Conservation (phyloP, 169 alveolate species). For the Hepatocystis sp. region DNA sequence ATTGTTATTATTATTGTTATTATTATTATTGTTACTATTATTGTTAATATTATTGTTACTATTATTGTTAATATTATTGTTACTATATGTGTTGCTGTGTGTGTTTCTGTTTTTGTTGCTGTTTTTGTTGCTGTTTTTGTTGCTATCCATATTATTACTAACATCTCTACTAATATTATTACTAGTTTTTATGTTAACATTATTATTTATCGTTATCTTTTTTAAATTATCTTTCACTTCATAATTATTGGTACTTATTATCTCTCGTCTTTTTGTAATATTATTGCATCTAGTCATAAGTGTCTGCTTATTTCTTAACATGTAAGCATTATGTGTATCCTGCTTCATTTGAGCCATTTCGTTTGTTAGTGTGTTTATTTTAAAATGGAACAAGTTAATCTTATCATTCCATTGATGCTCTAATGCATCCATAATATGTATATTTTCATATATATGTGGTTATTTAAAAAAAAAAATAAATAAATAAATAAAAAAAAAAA, state of each 20-base stretch:
- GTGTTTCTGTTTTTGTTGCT: too few species aligned
- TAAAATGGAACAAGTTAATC: conserved; percentile 29
- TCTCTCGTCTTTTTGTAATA: conserved; percentile 41
- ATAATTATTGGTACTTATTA: conserved; percentile 40
- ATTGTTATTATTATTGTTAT: too few species aligned
- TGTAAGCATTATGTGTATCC: conserved; percentile 9
- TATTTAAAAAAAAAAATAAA: conserved; percentile 8
- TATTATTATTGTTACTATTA: too few species aligned
- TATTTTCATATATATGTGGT: too few species aligned
- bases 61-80: too few species aligned
- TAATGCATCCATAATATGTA: conserved; percentile 49
- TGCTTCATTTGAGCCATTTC: conserved; percentile 42
- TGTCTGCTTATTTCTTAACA: conserved; percentile 11
- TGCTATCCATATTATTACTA: too few species aligned
- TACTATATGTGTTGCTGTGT: too few species aligned
- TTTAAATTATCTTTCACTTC: conserved; percentile 18
- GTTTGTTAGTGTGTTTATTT: conserved; percentile 33
- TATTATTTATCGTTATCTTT: too few species aligned
- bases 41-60: too few species aligned
- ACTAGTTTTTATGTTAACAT: too few species aligned
- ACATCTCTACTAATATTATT: too few species aligned
- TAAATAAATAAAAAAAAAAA: conserved; percentile 5
- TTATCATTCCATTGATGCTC: conserved; percentile 49
- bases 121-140: too few species aligned
- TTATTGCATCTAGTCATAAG: conserved; percentile 16